Base-by-base conservation (phyloP, 2,329 filamentous ascomycete genomes). In the Penicillium sp. region DNA sequence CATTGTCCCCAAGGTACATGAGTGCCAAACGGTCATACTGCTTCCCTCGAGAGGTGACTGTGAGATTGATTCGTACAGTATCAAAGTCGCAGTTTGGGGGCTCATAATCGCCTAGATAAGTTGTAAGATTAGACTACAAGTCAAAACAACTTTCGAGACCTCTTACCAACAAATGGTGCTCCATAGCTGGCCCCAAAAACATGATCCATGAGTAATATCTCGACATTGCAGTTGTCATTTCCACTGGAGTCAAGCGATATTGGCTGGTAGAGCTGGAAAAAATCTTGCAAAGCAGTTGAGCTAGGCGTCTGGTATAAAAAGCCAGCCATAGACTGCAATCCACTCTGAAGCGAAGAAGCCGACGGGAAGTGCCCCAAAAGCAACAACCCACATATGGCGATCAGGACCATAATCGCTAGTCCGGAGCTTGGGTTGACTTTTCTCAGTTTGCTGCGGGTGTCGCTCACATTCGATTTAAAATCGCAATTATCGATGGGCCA, bases 21-120 rank as follows among this genome's bases (percentile, higher is more conserved):
- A 88, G 72, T 4, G 85, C 90, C 9, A 93, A 79, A 37, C 90
- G 82, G 69, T 95, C 90, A 71, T 83, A 92, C 64, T 95, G 90
- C 3, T 83, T 81, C 1, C 90, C 90, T 58, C 78, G 77, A 10
- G 87, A 89, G 0, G 83, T 84, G 14, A 89, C 86, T 0, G 88
- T 92, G 62, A 94, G 82, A 67, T 91, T 91, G 71, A 94, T 84
- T 25, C 84, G 81, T 16, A 92, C 87, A 33, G 85, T 82, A 67
- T 91, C 88, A 76, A 93, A 94, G 16, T 80, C 73, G 71, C 87
- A 91, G 26, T 73, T 66, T 1, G 89, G 88, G 12, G 89, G 89
- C 1, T 73, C 77, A 67, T 90, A 91, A 16, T 78, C 71, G 43
- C 84, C 85, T 88, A 47, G 54, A 26, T 38, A 16, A 30, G 6